Evolutionary conservation across 306 rosid species (phyloP).

Genomic region (Sicyos edulis): DNA sequence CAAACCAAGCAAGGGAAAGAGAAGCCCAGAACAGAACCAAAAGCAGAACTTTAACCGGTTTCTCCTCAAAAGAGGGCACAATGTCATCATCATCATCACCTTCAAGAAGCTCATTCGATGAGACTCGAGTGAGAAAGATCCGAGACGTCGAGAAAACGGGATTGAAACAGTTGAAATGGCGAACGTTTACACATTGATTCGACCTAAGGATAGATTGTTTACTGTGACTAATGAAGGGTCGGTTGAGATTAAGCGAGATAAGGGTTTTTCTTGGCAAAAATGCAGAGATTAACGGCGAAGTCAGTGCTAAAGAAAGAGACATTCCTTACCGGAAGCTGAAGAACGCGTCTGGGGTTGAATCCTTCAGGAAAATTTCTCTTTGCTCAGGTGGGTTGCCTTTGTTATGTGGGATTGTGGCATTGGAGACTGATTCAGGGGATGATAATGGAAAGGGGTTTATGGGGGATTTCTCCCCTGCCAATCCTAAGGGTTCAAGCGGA

Average conservation of each 20-base stretch:
- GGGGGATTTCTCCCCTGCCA: background rate
- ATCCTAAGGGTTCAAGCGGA: background rate
- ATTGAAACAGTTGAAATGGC: constrained; percentile 13
- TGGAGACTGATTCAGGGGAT: too few relatives aligned
- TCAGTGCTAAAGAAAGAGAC: constrained; percentile 34
- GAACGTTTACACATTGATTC: constrained; percentile 23
- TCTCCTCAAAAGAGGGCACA: constrained; percentile 35
- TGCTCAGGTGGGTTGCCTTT: too few relatives aligned
- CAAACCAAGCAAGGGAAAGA: constrained; percentile 74
- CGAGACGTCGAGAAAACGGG: constrained; percentile 26
- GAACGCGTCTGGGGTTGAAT: background rate
- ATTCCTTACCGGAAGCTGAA: constrained; percentile 23
- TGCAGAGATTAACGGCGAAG: constrained; percentile 33
- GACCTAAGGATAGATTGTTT: constrained; percentile 22
- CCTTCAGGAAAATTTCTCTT: too few relatives aligned
- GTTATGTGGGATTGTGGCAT: background rate
- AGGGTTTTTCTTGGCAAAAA: constrained; percentile 36
- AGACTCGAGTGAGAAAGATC: constrained; percentile 27
- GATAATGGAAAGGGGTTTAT: background rate
- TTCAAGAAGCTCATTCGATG: constrained; percentile 36
- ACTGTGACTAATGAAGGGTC: constrained; percentile 8
- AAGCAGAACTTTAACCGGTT: constrained; percentile 47
- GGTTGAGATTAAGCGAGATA: constrained; percentile 23
- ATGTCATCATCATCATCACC: constrained; percentile 31
- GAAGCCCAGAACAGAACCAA: constrained; percentile 80